These are phyloP conservation scores for Cucurbita maxima DNA, from an alignment of 306 rosid genomes.

Conservation along the genomic window DNA sequence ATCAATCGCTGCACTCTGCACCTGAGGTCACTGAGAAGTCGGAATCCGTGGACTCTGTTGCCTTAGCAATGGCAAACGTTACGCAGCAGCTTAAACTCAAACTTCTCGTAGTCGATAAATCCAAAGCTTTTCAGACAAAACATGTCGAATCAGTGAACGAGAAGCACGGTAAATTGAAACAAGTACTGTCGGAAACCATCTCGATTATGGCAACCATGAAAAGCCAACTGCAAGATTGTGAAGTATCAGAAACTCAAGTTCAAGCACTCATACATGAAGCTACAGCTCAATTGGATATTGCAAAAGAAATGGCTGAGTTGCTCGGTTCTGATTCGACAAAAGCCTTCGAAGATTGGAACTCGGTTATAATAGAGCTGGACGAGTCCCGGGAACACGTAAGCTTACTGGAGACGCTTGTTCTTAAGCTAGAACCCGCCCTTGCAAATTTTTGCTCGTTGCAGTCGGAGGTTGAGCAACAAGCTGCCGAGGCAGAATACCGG, in stretches of 20 bases:
- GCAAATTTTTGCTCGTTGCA: conserved; percentile 24
- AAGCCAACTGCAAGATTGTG: conserved; percentile 35
- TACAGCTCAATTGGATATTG: conserved; percentile 47
- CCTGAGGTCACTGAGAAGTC: conserved; percentile 35
- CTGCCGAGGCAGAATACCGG: conserved; percentile 41
- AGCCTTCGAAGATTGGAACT: conserved; percentile 36
- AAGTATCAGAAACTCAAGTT: conserved; percentile 57
- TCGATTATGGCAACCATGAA: conserved; percentile 55
- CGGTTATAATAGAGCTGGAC: conserved; percentile 40
- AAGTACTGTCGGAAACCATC: conserved; percentile 41
- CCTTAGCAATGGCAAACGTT: conserved; percentile 40
- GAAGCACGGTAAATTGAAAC: conserved; percentile 46
- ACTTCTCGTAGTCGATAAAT: conserved; percentile 41
- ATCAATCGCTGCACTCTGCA: conserved; percentile 30
- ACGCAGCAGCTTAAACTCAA: conserved; percentile 50
- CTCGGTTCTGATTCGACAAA: conserved; percentile 37
- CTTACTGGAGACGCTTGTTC: conserved; percentile 38
- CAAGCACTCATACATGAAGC: conserved; percentile 42
- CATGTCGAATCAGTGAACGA: conserved; percentile 27
- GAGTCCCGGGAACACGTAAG: conserved; percentile 39
- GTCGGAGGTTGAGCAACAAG: conserved; percentile 32
- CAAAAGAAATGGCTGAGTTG: conserved; percentile 41
- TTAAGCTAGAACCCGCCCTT: conserved; percentile 20
- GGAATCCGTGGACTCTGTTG: conserved; percentile 33
- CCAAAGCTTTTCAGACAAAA: conserved; percentile 36